Evolutionary conservation across 768 basidiomycete species (phyloP), one percentile per base, ranked within the genome.

Genomic region (Lanmaoa rubissima): DNA sequence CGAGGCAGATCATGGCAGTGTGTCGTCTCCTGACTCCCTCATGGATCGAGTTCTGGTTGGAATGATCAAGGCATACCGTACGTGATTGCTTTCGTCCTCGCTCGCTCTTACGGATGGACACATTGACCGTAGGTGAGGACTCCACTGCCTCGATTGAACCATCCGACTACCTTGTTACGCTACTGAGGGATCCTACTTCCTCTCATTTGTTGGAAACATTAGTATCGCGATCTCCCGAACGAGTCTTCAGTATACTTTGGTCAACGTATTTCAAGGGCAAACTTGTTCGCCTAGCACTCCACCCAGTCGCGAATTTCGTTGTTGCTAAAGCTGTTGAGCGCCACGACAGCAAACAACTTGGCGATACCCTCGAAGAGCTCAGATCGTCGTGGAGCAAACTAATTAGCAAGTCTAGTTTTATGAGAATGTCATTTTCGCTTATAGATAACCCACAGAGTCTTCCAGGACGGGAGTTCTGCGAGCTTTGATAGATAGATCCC

Each of bases 241-340:
- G 73, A 17, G 79, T 86, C 2, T 94, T 95, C 66, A 67, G 73
- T 34, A 64, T 78, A 0, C 65, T 97, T 6, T 98, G 96, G 96
- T 65, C 73, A 3, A 79, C 80, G 0, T 95, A 97, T 73, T 88
- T 98, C 68, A 70, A 74, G 43, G 85, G 84, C n/a, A 85, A 86
- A 59, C 75, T 97, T 38, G 72, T 79, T 4, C 82, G 87, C 54
- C 76, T 97, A 31, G 86, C 89, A 17, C 76, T 80, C 19, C 96
- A 99, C 71, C 93, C 95, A 3, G 90, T 95, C 2, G 94, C 92
- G 13, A 99, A 98, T 67, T 99, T 94, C 64, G 94, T 98, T 21
- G 78, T 94, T 5, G 88, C 94, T 1, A 88, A 85, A 69, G 90
- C 87, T 1, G 61, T 95, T 28, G 83, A 83, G 48, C 78, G 91